Conservation (phyloP, 2,329 filamentous ascomycete species). For the Aulographum hederae region DNA sequence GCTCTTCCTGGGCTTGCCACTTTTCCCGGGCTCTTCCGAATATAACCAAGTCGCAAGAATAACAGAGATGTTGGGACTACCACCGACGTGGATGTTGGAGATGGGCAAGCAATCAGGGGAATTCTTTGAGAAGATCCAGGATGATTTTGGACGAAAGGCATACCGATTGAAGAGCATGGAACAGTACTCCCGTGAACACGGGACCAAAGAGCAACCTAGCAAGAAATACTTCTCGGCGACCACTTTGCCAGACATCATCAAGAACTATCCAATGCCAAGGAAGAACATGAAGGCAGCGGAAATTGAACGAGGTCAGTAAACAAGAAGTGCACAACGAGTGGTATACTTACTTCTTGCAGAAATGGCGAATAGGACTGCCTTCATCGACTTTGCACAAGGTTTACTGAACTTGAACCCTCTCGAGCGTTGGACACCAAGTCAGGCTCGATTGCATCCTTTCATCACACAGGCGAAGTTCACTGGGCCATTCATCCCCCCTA, state of each 20-base stretch:
- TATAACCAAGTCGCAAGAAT: constrained; percentile 97
- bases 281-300: constrained; percentile 99
- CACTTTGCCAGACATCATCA: constrained; percentile 90
- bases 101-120: constrained; percentile 96
- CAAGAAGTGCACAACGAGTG: neutral
- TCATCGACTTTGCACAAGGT: constrained; percentile 94
- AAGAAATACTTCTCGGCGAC: constrained; percentile 98
- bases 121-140: constrained; percentile 84
- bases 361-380: constrained; percentile 94
- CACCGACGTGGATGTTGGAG: constrained; percentile 97
- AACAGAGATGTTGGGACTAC: constrained; percentile 92
- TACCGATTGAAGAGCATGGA: constrained; percentile 96
- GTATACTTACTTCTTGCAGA: constrained; percentile 37
- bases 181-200: constrained; percentile 88
- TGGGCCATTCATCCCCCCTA: constrained; percentile 86
- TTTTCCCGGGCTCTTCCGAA: constrained; percentile 94
- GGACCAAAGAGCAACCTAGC: constrained; percentile 94
- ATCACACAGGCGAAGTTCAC: constrained; percentile 98
- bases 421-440: constrained; percentile 93
- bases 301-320: constrained; percentile 68
- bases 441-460: constrained; percentile 93
- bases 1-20: constrained; percentile 78
- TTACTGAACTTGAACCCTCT: constrained; percentile 87
- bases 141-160: constrained; percentile 81
- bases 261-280: constrained; percentile 91